Evolutionary conservation across 1,284 basidiomycete species (phyloP).

Genomic region (Chalciporus sp.): DNA sequence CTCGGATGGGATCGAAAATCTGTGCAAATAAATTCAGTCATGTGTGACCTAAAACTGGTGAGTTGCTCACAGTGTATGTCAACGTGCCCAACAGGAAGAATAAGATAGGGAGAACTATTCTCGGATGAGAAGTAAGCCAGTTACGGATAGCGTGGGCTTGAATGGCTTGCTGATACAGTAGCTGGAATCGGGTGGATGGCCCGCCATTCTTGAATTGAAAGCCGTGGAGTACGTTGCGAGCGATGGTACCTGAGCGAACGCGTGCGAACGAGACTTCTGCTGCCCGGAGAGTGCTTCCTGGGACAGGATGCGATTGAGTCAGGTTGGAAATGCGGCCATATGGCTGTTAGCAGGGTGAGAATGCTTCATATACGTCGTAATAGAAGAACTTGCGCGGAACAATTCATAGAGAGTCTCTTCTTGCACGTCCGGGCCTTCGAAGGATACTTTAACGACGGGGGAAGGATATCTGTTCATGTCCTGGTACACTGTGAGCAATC

Average conservation of each 20-base stretch:
- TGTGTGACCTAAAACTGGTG: neutral
- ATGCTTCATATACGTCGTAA: conserved; percentile 10
- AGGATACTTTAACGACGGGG: conserved; percentile 71
- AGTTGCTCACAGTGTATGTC: conserved; percentile 75
- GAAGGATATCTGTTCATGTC: conserved; percentile 86
- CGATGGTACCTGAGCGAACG: conserved; percentile 74
- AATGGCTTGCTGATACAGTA: conserved; percentile 75
- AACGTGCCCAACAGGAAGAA: conserved; percentile 88
- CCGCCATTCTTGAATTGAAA: conserved; percentile 42
- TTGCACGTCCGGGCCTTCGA: conserved; percentile 83
- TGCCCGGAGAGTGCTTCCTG: conserved; percentile 70
- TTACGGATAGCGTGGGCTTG: conserved; percentile 78
- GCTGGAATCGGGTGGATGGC: conserved; percentile 57
- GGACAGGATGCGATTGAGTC: conserved; percentile 58
- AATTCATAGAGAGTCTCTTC: conserved; percentile 77
- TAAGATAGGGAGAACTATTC: conserved; percentile 82
- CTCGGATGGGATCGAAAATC: conserved; percentile 92
- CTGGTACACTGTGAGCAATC: conserved; percentile 40
- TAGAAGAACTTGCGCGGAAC: conserved; percentile 56
- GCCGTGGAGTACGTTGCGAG: conserved; percentile 87
- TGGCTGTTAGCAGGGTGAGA: conserved; percentile 51
- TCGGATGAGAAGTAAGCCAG: conserved; percentile 87
- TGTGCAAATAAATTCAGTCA: conserved; percentile 31
- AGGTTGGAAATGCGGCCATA: conserved; percentile 83
- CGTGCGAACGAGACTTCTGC: conserved; percentile 65